These are phyloP conservation scores for Coemansia sp. DNA, from an alignment of 192 early-diverging fungal genomes.

Conservation along the genomic window DNA sequence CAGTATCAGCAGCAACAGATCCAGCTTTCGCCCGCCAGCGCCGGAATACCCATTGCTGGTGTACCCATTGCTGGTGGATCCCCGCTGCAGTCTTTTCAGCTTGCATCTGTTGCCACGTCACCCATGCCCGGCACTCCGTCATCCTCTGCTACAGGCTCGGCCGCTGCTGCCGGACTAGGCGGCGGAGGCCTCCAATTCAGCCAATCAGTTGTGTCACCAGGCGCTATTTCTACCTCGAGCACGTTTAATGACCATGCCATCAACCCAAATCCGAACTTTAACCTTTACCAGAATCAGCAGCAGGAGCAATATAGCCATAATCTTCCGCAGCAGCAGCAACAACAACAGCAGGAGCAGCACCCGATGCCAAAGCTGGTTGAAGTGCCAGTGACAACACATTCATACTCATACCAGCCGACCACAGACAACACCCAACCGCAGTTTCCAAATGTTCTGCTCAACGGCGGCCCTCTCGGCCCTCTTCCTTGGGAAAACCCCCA, in stretches of 20 bases:
- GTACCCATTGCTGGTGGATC: not conserved
- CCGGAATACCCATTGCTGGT: not conserved
- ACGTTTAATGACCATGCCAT: not conserved
- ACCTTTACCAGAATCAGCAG: not conserved
- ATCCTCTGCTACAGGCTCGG: not conserved
- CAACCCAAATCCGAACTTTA: slow-evolving; percentile 8
- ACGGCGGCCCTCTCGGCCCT: not conserved
- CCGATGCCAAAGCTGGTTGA: slow-evolving; percentile 11
- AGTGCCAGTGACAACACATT: slow-evolving; percentile 22
- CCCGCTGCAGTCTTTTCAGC: not conserved
- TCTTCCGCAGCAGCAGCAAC: not conserved
- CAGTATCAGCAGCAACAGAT: not conserved
- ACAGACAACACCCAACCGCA: not conserved
- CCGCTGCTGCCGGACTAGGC: not conserved
- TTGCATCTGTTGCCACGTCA: slow-evolving; percentile 7
- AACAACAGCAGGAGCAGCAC: slow-evolving; percentile 6
- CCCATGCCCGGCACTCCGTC: slow-evolving; percentile 2
- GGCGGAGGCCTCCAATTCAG: not conserved
- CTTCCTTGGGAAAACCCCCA: not conserved
- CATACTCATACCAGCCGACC: slow-evolving; percentile 20
- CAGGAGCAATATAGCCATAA: no score
- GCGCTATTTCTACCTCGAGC: not conserved
- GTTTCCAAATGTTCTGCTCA: slow-evolving; percentile 3
- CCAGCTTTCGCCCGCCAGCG: slow-evolving; percentile 1
- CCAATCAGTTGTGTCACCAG: slow-evolving; percentile 6